phyloP scores from a whole-genome alignment of 805 yeast species.

The Pichia sporocuriosa region DNA sequence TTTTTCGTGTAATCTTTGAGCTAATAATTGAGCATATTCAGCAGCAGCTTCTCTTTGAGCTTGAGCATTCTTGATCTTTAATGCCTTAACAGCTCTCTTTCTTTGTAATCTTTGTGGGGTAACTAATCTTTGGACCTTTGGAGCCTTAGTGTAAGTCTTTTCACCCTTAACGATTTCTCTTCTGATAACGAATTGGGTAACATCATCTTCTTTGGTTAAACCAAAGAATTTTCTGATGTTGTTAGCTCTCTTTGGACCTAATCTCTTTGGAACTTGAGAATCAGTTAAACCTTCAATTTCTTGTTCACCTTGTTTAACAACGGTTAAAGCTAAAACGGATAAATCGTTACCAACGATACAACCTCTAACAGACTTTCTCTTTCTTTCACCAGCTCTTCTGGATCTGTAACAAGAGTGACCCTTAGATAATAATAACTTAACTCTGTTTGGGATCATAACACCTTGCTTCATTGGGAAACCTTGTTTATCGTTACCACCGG shows the following conservation, averaged over 20 bases:
- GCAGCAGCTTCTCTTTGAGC: conserved; percentile 99
- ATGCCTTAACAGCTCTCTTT: conserved; percentile 93
- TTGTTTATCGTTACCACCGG: conserved; percentile 99
- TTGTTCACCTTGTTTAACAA: conserved; percentile 95
- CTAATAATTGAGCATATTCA: conserved; percentile 98
- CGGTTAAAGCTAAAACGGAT: conserved; percentile 87
- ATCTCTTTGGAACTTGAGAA: conserved; percentile 93
- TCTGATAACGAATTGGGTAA: conserved; percentile 88
- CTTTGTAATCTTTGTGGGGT: conserved; percentile 99
- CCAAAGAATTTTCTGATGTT: conserved; percentile 99
- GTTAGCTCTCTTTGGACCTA: conserved; percentile 99
- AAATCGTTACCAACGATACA: conserved; percentile 97
- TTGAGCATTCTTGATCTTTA: conserved; percentile 95
- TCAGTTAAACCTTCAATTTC: conserved; percentile 97
- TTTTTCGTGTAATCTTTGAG: conserved; percentile 96
- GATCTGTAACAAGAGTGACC: conserved; percentile 99
- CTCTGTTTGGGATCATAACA: conserved; percentile 99
- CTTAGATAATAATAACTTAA: conserved; percentile 86
- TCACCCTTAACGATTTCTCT: conserved; percentile 98
- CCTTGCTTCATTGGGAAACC: conserved; percentile 99
- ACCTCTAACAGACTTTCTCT: conserved; percentile 99
- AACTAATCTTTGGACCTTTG: conserved; percentile 98
- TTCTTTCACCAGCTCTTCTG: conserved; percentile 99
- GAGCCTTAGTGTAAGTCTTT: conserved; percentile 98
- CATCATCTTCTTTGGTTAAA: conserved; percentile 90